These are phyloP conservation scores for Talaromyces sp. DNA, from an alignment of 2,329 filamentous ascomycete species.

Conservation along the genomic window DNA sequence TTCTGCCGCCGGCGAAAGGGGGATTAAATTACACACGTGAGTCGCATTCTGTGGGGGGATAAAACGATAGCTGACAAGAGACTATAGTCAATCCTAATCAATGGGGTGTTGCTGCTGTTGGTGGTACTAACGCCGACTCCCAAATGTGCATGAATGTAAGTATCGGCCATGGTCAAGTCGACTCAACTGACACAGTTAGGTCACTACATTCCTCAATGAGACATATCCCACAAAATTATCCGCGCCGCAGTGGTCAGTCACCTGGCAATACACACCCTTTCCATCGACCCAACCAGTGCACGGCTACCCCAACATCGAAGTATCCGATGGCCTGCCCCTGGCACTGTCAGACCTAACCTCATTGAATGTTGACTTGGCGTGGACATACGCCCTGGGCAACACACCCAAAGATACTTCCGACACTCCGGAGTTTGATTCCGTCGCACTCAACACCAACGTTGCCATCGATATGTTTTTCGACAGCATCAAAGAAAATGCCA, in stretches of 20 bases:
- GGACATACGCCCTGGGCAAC: slow-evolving; percentile 52
- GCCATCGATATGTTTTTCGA: slow-evolving; percentile 60
- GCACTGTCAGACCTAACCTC: slow-evolving; percentile 38
- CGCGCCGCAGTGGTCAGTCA: slow-evolving; percentile 52
- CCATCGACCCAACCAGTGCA: slow-evolving; percentile 49
- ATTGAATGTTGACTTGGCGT: slow-evolving; percentile 48
- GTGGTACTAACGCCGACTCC: slow-evolving; percentile 28
- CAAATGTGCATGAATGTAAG: slow-evolving; percentile 56
- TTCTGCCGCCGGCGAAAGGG: slow-evolving; percentile 45
- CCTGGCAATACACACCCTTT: slow-evolving; percentile 51
- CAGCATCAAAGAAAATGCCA: slow-evolving; percentile 39
- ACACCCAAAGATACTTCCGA: slow-evolving; percentile 36
- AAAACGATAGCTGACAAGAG: slow-evolving; percentile 1
- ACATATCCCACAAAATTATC: slow-evolving; percentile 48
- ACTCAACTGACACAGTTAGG: slow-evolving; percentile 31
- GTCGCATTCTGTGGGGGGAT: slow-evolving; percentile 22
- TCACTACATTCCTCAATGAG: slow-evolving; percentile 51
- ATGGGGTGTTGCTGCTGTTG: slow-evolving; percentile 43
- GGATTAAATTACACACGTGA: slow-evolving; percentile 48
- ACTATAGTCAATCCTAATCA: slow-evolving; percentile 56
- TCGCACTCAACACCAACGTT: slow-evolving; percentile 53
- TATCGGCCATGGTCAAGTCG: slow-evolving; percentile 14
- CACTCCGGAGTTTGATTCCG: slow-evolving; percentile 31
- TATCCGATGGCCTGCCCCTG: slow-evolving; percentile 48
- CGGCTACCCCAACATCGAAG: slow-evolving; percentile 54